Conservation (phyloP, 2,329 filamentous ascomycete genomes). For the Claviceps pazoutovae region DNA sequence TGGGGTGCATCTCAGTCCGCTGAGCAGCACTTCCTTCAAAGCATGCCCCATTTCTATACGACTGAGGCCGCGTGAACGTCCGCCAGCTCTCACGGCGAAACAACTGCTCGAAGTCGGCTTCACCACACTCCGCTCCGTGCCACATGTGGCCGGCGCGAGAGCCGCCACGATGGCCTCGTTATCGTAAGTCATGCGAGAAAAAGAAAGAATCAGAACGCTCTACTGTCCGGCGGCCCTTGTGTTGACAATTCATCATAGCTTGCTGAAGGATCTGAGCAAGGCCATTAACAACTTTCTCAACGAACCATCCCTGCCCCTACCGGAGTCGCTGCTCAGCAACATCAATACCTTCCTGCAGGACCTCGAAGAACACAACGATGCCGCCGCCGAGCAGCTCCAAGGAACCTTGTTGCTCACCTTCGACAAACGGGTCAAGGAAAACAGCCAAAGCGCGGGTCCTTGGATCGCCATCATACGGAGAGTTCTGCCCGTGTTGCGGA, state of each 20-base stretch:
- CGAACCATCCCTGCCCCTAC: slow-evolving; percentile 45
- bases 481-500: slow-evolving; percentile 49
- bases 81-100: not conserved
- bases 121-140: not conserved
- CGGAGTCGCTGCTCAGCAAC: slow-evolving; percentile 46
- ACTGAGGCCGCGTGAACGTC: slow-evolving; percentile 40
- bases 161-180: slow-evolving; percentile 12
- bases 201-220: too few relatives aligned
- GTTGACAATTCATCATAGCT: slow-evolving; percentile 21
- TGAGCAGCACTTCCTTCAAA: too few relatives aligned
- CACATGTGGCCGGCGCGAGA: slow-evolving; percentile 1
- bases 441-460: slow-evolving; percentile 42
- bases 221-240: too few relatives aligned
- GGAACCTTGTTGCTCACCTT: slow-evolving; percentile 58
- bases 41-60: too few relatives aligned
- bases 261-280: slow-evolving; percentile 48
- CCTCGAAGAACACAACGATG: slow-evolving; percentile 53
- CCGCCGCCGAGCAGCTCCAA: slow-evolving; percentile 54
- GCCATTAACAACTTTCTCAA: slow-evolving; percentile 36
- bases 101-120: not conserved
- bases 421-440: slow-evolving; percentile 46
- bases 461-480: slow-evolving; percentile 55
- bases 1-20: too few relatives aligned
- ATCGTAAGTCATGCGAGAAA: slow-evolving; percentile 10
- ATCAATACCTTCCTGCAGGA: slow-evolving; percentile 56